Evolutionary conservation across 2,329 filamentous ascomycete genomes (phyloP), one percentile per base, ranked within the genome.

Genomic region (Claviceps pusilla): DNA sequence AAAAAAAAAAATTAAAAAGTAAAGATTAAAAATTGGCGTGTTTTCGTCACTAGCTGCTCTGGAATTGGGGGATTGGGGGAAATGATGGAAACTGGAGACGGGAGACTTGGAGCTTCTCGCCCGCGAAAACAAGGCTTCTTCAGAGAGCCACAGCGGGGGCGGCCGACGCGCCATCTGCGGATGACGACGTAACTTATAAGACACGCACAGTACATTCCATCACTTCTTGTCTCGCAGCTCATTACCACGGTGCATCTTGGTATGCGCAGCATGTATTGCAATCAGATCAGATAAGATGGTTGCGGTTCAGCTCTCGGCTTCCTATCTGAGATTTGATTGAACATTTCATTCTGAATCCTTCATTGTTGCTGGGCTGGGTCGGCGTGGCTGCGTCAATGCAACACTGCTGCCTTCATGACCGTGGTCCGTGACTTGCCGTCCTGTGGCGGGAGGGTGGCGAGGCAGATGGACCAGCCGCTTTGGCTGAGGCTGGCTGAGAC

Each of bases 91-190:
- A 7, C 31, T 14, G 33, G 33, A 35, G 19, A 42, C 24, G 11
- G 12, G 14, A 42, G 4, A 43, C 12, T 14, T 41, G 9, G 37
- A 42, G n/a, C 43, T 39, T 14, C 29, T 46, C 39, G 9, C 31
- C 50, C 42, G 9, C 24, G 9, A 9, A 7, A 16, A 45, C 19
- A 28, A 46, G 43, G 43, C 24, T 10, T 12, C 24, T 24, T 24
- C 24, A 24, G 33, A 50, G 33, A 33, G 54, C 49, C 49, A 43
- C 39, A 53, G 54, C 41, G 51, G 58, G 55, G 52, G 52, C 48
- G 54, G 29, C 41, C 28, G 41, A 28, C 45, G 37, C 41, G 50
- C 41, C 31, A 55, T 56, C 53, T 54, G 54, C 43, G 46, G 47
- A 43, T 3, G 28, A 47, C 45, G 45, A 47, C 45, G 45, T 41